phyloP scores from a whole-genome alignment of 495 filamentous ascomycete species.

The Daldinia concentrica region DNA sequence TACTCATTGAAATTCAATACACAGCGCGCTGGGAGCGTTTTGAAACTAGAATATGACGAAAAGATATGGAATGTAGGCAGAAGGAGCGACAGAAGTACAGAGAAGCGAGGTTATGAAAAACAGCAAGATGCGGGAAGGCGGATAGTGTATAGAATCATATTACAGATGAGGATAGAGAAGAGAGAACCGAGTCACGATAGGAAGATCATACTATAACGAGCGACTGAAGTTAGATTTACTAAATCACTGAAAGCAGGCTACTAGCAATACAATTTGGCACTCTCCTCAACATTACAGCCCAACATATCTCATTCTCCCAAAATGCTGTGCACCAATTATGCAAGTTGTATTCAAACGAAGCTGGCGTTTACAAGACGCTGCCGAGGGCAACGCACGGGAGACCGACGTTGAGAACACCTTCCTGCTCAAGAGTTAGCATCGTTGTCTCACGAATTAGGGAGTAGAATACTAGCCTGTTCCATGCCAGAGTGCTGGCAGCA shows the following conservation, averaged over 20 bases:
- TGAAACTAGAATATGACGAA: neutral
- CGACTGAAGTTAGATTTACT: constrained; percentile 47
- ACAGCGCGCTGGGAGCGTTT: constrained; percentile 1
- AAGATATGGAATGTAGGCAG: neutral
- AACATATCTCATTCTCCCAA: constrained; percentile 43
- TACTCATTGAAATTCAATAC: neutral
- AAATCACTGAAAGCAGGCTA: constrained; percentile 42
- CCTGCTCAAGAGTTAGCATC: constrained; percentile 41
- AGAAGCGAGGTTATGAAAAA: neutral
- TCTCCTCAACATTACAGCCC: constrained; percentile 46
- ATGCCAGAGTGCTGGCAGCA: constrained; percentile 59
- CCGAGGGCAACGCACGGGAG: constrained; percentile 63
- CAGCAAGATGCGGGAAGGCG: neutral
- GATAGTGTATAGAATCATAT: no score
- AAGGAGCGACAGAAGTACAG: neutral
- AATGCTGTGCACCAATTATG: constrained; percentile 42
- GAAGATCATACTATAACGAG: constrained; percentile 29
- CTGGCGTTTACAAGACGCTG: constrained; percentile 57
- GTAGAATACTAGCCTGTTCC: constrained; percentile 47
- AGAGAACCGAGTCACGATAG: neutral
- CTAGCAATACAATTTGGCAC: constrained; percentile 42
- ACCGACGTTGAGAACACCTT: constrained; percentile 55
- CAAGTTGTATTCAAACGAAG: constrained; percentile 23
- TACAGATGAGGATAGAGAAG: neutral
- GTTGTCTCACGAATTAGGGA: neutral